A percentile compares a stretch with the other conserved stretches of the same genome.
phyloP scores from a whole-genome alignment of 805 yeast species.

The Jamesozyma rosinii region DNA sequence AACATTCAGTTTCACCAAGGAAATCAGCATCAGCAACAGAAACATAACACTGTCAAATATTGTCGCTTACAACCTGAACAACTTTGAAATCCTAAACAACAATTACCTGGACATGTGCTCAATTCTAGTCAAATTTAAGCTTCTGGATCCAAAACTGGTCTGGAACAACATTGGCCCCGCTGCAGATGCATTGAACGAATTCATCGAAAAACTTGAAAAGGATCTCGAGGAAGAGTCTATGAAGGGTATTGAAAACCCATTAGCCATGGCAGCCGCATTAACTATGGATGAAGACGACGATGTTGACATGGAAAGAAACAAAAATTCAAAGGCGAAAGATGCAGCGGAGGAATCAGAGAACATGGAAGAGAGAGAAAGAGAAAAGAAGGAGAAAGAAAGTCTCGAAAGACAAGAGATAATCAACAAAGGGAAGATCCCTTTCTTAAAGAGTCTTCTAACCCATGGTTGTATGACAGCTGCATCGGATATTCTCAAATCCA shows the following conservation, averaged over 20 bases:
- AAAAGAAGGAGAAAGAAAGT: slow-evolving; percentile 15
- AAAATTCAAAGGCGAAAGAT: slow-evolving; percentile 1
- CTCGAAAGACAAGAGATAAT: slow-evolving; percentile 7
- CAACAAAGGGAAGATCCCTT: slow-evolving; percentile 32
- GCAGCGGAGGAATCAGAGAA: slow-evolving; percentile 2
- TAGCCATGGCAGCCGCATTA: slow-evolving; percentile 83
- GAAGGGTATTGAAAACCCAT: slow-evolving; percentile 61
- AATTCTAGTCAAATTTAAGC: slow-evolving; percentile 56
- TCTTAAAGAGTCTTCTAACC: slow-evolving; percentile 45
- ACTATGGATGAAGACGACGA: slow-evolving; percentile 53
- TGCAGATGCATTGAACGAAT: slow-evolving; percentile 36
- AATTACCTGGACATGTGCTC: slow-evolving; percentile 38
- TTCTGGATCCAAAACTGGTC: slow-evolving; percentile 53
- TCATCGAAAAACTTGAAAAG: slow-evolving; percentile 39
- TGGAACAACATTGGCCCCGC: slow-evolving; percentile 49
- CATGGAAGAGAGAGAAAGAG: slow-evolving; percentile 5
- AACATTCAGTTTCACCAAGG: slow-evolving; percentile 40
- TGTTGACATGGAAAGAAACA: neutral
- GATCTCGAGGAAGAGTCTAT: slow-evolving; percentile 47
- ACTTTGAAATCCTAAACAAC: slow-evolving; percentile 6
- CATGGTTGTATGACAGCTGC: slow-evolving; percentile 59
- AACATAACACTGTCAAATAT: slow-evolving; percentile 46
- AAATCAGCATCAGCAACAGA: slow-evolving; percentile 41
- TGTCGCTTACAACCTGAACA: slow-evolving; percentile 37
- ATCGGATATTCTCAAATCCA: slow-evolving; percentile 45